Percentiles rank a stretch among this genome's conserved stretches.
Evolutionary conservation across 208 protist genomes (phyloP).

Genomic region (Trypanosoma caninum): DNA sequence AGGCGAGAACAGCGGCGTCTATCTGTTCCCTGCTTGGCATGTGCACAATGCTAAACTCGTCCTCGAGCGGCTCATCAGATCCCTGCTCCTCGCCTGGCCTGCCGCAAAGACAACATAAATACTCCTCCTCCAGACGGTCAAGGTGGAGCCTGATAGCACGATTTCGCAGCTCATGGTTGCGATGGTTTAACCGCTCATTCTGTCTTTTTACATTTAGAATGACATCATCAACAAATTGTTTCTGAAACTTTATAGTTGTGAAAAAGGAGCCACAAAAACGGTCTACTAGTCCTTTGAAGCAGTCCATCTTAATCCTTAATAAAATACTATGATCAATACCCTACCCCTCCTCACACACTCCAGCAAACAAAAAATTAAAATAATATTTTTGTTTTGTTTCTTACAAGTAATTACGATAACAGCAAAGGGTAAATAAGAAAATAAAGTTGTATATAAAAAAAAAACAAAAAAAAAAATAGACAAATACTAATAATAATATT

Average conservation of each 20-base stretch:
- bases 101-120: slow-evolving; percentile 81
- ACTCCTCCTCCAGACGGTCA: slow-evolving; percentile 73
- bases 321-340: no score
- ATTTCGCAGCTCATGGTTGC: slow-evolving; percentile 49
- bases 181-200: slow-evolving; percentile 46
- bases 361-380: slow-evolving; percentile 2
- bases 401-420: no score
- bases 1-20: slow-evolving; percentile 21
- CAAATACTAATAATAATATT: slow-evolving; percentile 13
- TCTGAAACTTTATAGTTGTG: slow-evolving; percentile 66
- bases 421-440: no score
- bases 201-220: slow-evolving; percentile 52
- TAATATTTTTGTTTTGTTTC: no score
- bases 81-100: slow-evolving; percentile 60
- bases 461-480: slow-evolving; percentile 12
- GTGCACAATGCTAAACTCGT: slow-evolving; percentile 61
- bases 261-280: slow-evolving; percentile 55
- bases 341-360: not conserved
- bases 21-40: slow-evolving; percentile 39
- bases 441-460: no score
- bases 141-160: slow-evolving; percentile 67
- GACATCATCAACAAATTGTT: slow-evolving; percentile 80
- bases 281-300: slow-evolving; percentile 13
- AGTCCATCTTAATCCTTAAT: not conserved
- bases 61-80: slow-evolving; percentile 44